Evolutionary conservation across 2,329 filamentous ascomycete species (phyloP), one percentile per base, ranked within the genome.

Genomic region (Apiospora marii): DNA sequence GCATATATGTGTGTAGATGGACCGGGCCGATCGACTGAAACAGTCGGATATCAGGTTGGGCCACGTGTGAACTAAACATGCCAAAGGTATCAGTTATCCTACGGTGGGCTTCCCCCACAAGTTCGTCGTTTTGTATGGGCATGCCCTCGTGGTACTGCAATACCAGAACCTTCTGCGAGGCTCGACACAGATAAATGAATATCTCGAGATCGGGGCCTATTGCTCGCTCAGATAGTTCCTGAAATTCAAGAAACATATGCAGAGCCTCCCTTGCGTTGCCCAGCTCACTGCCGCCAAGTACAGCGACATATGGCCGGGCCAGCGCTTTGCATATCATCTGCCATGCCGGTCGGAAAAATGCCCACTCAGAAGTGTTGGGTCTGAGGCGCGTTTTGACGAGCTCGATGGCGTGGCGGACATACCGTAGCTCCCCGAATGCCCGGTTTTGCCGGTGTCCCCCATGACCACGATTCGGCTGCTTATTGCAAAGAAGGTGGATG

Each of bases 1-100:
- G 86, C 79, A 94, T 86, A 78, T 93, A 92, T 2, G 84, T 83
- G 76, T 92, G 89, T 1, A 90, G 78, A 49, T 86, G 81, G 27
- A 81, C 81, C 8, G 87, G 85, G 13, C 80, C 80, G 14, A 91
- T 82, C 16, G 83, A 79, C 49, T 84, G 81, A 10, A 86, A 10
- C 10, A 3, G 34, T 19, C n/a, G 22, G 34, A 81, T 1, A 87
- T 79, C 10, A 74, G 46, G 8, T 72, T 71, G 16, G 77, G 75
- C 0, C 51, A 80, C 72, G 2, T 83, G 71, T 51, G 74, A 75
- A 16, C 75, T 78, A 5, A 85, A 53, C 27, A 74, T 34, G 70
- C 74, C 70, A 51, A 81, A 81, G 12, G 72, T 73, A 0, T 46
- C 46, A 22, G 44, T 37, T 4, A 72, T 10, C 16, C 4, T 58